These are phyloP conservation scores for Parathielavia appendiculata DNA, from an alignment of 495 filamentous ascomycete genomes.

Conservation along the genomic window DNA sequence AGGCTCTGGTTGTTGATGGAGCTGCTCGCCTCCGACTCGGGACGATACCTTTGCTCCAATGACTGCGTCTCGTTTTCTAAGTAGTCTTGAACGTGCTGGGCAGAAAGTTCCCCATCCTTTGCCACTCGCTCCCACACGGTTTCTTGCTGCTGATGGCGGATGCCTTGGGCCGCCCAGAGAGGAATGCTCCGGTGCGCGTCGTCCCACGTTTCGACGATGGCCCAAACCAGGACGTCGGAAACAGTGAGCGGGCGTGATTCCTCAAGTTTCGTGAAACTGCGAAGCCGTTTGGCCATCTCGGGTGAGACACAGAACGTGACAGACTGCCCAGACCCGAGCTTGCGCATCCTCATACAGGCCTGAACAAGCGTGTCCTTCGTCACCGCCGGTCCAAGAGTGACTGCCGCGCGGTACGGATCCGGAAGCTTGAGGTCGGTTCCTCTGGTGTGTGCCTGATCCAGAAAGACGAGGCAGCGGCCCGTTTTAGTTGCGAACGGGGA, in stretches of 20 bases:
- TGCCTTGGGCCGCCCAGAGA: slow-evolving; percentile 5
- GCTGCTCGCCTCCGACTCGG: background rate
- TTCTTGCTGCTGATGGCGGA: slow-evolving; percentile 12
- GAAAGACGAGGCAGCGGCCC: slow-evolving; percentile 60
- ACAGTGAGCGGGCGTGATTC: slow-evolving; percentile 17
- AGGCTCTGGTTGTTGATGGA: background rate
- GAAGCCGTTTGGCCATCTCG: slow-evolving; percentile 49
- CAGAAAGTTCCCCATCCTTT: background rate
- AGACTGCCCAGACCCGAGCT: slow-evolving; percentile 57
- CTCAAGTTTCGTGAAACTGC: background rate
- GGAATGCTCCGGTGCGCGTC: slow-evolving; percentile 5
- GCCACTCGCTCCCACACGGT: background rate
- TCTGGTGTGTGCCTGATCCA: slow-evolving; percentile 72
- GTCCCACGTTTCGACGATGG: slow-evolving; percentile 13
- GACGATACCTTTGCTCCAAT: slow-evolving; percentile 19
- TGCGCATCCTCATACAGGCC: slow-evolving; percentile 65
- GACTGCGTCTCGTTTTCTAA: slow-evolving; percentile 38
- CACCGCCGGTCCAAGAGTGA: slow-evolving; percentile 62
- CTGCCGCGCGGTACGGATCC: slow-evolving; percentile 52
- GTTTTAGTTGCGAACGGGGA: slow-evolving; percentile 60
- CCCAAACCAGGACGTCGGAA: background rate
- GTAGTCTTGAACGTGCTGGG: slow-evolving; percentile 37
- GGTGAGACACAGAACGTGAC: slow-evolving; percentile 52
- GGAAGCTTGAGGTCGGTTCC: slow-evolving; percentile 70
- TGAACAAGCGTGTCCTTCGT: slow-evolving; percentile 72